Evolutionary conservation across 108 stramenopile genomes (phyloP).

Genomic region (Cyclotella choctawhatcheeana): DNA sequence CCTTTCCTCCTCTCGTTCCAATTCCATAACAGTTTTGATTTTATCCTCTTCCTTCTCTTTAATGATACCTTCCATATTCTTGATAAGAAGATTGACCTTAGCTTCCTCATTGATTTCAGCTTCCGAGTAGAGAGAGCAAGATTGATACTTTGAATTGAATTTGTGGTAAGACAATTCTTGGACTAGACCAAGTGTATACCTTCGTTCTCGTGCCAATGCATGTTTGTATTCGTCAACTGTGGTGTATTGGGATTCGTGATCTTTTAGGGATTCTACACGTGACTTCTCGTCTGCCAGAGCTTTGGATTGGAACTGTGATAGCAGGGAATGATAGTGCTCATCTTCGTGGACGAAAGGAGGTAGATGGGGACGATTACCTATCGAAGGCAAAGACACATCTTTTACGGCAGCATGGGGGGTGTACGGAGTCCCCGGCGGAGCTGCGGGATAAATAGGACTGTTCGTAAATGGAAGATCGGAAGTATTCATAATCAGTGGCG

Average conservation of each 20-base stretch:
- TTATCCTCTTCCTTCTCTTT: slow-evolving; percentile 32
- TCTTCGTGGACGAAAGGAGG: background rate
- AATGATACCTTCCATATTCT: slow-evolving; percentile 18
- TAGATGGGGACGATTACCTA: background rate
- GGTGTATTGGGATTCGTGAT: slow-evolving; percentile 27
- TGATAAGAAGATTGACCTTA: slow-evolving; percentile 21
- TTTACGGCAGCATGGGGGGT: background rate
- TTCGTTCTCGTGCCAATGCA: slow-evolving; percentile 24
- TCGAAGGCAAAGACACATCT: background rate
- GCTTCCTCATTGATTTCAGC: slow-evolving; percentile 29
- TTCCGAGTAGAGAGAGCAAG: slow-evolving; percentile 12
- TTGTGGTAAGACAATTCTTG: slow-evolving; percentile 12
- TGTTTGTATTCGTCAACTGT: slow-evolving; percentile 24
- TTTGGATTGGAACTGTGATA: slow-evolving; percentile 1
- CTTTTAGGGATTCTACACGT: slow-evolving; percentile 1
- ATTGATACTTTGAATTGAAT: slow-evolving; percentile 7
- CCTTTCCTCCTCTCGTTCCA: slow-evolving; percentile 47
- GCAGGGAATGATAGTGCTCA: slow-evolving; percentile 13
- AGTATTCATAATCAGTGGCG: slow-evolving; percentile 4
- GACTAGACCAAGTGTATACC: slow-evolving; percentile 11
- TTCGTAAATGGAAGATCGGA: background rate
- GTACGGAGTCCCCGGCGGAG: slow-evolving; percentile 33
- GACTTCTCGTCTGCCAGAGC: slow-evolving; percentile 1
- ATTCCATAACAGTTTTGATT: slow-evolving; percentile 34
- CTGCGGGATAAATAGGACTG: slow-evolving; percentile 12